Conservation (phyloP, 2,329 filamentous ascomycete genomes). For the Aspergillus pseudoviridinutans region DNA sequence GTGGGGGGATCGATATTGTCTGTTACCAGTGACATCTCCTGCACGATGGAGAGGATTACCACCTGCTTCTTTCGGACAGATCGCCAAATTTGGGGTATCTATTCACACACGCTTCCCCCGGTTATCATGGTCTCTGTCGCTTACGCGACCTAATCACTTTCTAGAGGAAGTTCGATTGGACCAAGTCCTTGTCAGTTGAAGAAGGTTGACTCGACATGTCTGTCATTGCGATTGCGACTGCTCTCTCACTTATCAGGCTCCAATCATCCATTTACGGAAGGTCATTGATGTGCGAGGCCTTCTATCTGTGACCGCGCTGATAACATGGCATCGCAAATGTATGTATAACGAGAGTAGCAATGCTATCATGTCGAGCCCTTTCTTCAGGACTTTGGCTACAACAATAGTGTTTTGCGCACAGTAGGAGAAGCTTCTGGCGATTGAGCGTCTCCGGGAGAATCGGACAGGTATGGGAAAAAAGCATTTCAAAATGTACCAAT, state of each 20-base stretch:
- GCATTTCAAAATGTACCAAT: constrained; percentile 46
- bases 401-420: not conserved
- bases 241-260: not conserved
- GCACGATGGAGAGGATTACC: not conserved
- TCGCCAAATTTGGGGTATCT: not conserved
- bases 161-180: not conserved
- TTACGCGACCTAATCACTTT: not conserved
- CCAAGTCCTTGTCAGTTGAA: not conserved
- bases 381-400: not conserved
- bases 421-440: constrained; percentile 30
- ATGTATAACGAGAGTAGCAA: not conserved
- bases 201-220: not conserved
- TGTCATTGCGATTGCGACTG: not conserved
- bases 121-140: not conserved
- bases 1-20: not conserved
- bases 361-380: not conserved
- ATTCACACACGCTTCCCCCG: not conserved
- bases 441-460: constrained; percentile 44
- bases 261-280: not conserved
- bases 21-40: not conserved
- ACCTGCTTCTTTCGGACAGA: not conserved
- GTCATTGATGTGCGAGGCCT: not conserved
- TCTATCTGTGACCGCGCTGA: not conserved
- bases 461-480: constrained; percentile 52
- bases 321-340: not conserved